These are phyloP conservation scores for Fusarium aywerte DNA, from an alignment of 2,329 filamentous ascomycete species.

Conservation along the genomic window DNA sequence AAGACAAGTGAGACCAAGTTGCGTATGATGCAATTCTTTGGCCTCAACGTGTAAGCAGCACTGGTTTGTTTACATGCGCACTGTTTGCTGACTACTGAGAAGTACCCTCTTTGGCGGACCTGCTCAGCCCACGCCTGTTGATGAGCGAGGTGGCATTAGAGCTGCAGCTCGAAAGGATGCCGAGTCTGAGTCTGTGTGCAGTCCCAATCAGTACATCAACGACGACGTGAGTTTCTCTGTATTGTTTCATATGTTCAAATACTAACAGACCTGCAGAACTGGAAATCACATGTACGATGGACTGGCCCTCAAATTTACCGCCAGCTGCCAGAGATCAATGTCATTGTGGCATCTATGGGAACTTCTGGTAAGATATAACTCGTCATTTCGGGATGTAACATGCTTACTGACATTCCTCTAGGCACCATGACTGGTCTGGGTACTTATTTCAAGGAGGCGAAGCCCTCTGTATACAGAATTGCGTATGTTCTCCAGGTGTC, in stretches of 20 bases:
- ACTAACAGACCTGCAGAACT: constrained; percentile 54
- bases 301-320: constrained; percentile 68
- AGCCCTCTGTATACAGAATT: constrained; percentile 58
- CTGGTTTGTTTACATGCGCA: no score
- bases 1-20: constrained; percentile 53
- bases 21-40: constrained; percentile 51
- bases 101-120: constrained; percentile 50
- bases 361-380: constrained; percentile 50
- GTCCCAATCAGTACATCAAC: constrained; percentile 52
- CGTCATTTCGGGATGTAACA: background rate
- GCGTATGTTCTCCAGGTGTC: constrained; percentile 39
- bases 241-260: fast-evolving
- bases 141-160: constrained; percentile 49
- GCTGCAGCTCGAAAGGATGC: constrained; percentile 46
- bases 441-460: constrained; percentile 61
- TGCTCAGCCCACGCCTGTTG: constrained; percentile 49
- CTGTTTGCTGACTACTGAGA: constrained; percentile 3
- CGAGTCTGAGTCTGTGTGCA: constrained; percentile 47
- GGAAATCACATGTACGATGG: constrained; percentile 66
- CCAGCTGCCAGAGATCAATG: constrained; percentile 66
- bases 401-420: constrained; percentile 14
- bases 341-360: constrained; percentile 67
- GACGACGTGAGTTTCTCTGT: constrained; percentile 40
- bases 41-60: constrained; percentile 48
- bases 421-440: constrained; percentile 61